These are phyloP conservation scores for Mycena albidolilacea DNA, from an alignment of 768 basidiomycete species.

Conservation along the genomic window DNA sequence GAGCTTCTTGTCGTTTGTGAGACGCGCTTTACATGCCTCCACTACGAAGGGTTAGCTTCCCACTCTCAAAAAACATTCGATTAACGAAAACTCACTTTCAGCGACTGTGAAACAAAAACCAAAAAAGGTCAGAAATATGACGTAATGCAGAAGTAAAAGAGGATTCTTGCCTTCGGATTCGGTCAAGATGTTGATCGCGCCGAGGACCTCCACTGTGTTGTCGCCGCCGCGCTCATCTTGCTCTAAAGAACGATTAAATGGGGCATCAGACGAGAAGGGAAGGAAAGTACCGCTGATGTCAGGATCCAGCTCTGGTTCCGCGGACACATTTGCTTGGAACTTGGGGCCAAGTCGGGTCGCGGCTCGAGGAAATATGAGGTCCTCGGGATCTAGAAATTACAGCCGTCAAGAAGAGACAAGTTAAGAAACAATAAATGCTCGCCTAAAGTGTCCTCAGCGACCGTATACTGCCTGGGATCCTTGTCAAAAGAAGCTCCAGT, in stretches of 20 bases:
- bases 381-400: slow-evolving; percentile 87
- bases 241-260: slow-evolving; percentile 49
- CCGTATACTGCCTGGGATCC: slow-evolving; percentile 81
- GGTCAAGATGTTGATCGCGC: slow-evolving; percentile 74
- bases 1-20: slow-evolving; percentile 69
- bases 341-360: slow-evolving; percentile 92
- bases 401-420: slow-evolving; percentile 45
- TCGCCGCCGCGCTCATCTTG: slow-evolving; percentile 80
- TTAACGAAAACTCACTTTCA: slow-evolving; percentile 64
- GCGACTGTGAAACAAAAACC: slow-evolving; percentile 55
- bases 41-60: slow-evolving; percentile 57
- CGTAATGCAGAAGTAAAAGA: slow-evolving; percentile 36
- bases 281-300: slow-evolving; percentile 53
- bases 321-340: slow-evolving; percentile 79
- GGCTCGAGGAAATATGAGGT: slow-evolving; percentile 95
- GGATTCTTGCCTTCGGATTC: slow-evolving; percentile 74
- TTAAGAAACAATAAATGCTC: slow-evolving; percentile 45
- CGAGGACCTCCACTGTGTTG: slow-evolving; percentile 80
- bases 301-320: slow-evolving; percentile 55
- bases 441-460: slow-evolving; percentile 94
- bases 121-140: slow-evolving; percentile 41
- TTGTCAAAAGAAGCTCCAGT: slow-evolving; percentile 23
- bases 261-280: background rate
- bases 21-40: slow-evolving; percentile 72
- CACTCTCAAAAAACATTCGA: background rate